Evolutionary conservation across 805 yeast genomes (phyloP), one percentile per base, ranked within the genome.

Genomic region (Jamesozyma jinghongensis): DNA sequence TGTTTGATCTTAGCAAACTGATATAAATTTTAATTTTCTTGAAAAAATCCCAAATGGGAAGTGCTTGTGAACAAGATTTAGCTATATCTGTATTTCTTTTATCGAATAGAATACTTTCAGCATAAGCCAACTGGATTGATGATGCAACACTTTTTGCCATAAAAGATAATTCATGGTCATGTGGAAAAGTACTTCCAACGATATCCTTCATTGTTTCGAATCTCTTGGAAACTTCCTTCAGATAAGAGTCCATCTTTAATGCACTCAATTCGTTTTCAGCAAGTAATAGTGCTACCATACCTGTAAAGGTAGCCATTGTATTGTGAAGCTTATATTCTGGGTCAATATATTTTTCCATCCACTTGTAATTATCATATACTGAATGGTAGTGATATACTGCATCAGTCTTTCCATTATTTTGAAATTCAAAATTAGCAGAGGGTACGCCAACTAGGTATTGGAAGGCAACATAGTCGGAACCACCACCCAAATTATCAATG

Each of bases 41-140:
- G 48, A 68, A 71, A 39, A 71, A 63, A 46, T 71, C 67, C 65
- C 80, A 85, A 87, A 95, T 82, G 1, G 96, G 87, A 51, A 74
- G 81, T 50, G 85, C 97, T 33, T 70, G 63, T 1, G 69, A 60
- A 40, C 79, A 73, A 27, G 71, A 68, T 2, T 63, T 60, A 46
- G 75, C 77, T 20, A 85, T 65, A 2, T 66, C 56, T 3, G 53
- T 51, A 16, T 71, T 69, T 45, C 69, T 68, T 2, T 48, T 52
- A 49, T 83, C 88, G 49, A 73, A 80, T 2, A 48, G 43, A 0
- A 42, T 40, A 1, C 82, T 62, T 0, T 54, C 49, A 5, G 38
- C 38, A 22, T 36, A 22, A 5, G 47, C 36, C 22, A 39, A 30
- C 11, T 40, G 31, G 3, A 57, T 29, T 8, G 36, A 19, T 7